Evolutionary conservation across 805 yeast species (phyloP).

Genomic region (Komagataella pastoris): DNA sequence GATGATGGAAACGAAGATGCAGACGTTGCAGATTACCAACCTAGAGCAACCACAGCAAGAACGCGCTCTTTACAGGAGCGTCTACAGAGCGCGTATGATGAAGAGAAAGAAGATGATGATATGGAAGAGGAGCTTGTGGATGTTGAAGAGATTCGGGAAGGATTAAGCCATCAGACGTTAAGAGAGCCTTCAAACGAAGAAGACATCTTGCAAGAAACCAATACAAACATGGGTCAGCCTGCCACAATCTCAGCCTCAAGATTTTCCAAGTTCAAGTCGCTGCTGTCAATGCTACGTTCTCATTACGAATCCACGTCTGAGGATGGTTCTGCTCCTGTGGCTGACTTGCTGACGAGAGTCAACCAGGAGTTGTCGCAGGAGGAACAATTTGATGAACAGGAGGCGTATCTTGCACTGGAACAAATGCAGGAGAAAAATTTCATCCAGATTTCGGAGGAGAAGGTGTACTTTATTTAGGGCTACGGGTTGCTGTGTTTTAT

Average conservation of each 20-base stretch:
- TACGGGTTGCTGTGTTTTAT: neutral
- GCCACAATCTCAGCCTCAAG: conserved; percentile 37
- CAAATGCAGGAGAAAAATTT: conserved; percentile 30
- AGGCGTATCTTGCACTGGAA: conserved; percentile 28
- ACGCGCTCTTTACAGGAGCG: neutral
- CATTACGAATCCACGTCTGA: conserved; percentile 16
- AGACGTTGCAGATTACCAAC: conserved; percentile 4
- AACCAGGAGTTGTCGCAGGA: conserved; percentile 23
- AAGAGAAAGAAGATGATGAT: conserved; percentile 10
- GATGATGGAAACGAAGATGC: conserved; percentile 12
- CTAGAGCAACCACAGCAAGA: neutral
- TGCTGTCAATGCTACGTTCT: conserved; percentile 29
- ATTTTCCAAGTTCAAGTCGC: conserved; percentile 28
- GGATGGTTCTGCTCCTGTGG: conserved; percentile 11
- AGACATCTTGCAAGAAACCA: conserved; percentile 7
- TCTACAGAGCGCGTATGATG: neutral
- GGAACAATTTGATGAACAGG: conserved; percentile 29
- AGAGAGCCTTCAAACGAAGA: conserved; percentile 6
- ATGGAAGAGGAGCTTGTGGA: conserved; percentile 10
- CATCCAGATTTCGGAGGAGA: conserved; percentile 32
- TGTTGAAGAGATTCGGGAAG: conserved; percentile 3
- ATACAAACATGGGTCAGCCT: conserved; percentile 6
- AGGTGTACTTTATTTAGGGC: conserved; percentile 15
- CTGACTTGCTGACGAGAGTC: conserved; percentile 7
- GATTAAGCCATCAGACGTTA: conserved; percentile 1